A percentile compares a stretch with the other conserved stretches of the same genome.
Evolutionary conservation across 169 alveolate genomes (phyloP).

Genomic region (Cryptosporidium ubiquitum): DNA sequence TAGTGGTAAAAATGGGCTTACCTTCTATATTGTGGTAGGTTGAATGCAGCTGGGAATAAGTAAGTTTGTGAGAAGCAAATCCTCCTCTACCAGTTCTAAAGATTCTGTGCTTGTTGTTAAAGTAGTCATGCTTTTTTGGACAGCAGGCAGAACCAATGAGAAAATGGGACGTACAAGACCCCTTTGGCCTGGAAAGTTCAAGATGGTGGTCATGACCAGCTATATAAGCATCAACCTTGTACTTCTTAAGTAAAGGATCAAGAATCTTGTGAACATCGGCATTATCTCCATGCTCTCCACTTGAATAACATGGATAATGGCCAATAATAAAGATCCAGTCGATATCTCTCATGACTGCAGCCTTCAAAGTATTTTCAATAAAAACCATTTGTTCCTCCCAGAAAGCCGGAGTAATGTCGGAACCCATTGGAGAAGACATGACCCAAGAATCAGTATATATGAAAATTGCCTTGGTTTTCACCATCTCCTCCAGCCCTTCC

Average conservation of each 20-base stretch:
- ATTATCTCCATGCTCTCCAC: slow-evolving; percentile 89
- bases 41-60: slow-evolving; percentile 45
- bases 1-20: slow-evolving; percentile 53
- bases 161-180: slow-evolving; percentile 44
- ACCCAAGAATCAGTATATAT: slow-evolving; percentile 91
- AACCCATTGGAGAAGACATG: slow-evolving; percentile 86
- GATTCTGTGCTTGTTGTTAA: slow-evolving; percentile 57
- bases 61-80: slow-evolving; percentile 69
- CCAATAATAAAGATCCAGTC: slow-evolving; percentile 91
- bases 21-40: slow-evolving; percentile 71
- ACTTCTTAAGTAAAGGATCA: slow-evolving; percentile 86
- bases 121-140: slow-evolving; percentile 62
- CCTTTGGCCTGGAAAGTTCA: slow-evolving; percentile 79
- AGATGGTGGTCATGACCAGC: slow-evolving; percentile 89
- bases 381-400: slow-evolving; percentile 88
- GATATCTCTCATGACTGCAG: slow-evolving; percentile 83
- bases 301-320: slow-evolving; percentile 88
- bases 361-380: slow-evolving; percentile 84
- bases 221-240: slow-evolving; percentile 89
- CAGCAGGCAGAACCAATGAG: slow-evolving; percentile 72
- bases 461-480: slow-evolving; percentile 74
- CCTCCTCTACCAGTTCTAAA: slow-evolving; percentile 74
- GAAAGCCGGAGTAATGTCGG: slow-evolving; percentile 78
- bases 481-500: neutral
- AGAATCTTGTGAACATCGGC: slow-evolving; percentile 83